Conservation (phyloP, 257 asterid species). For the Nicotiana undulata region DNA sequence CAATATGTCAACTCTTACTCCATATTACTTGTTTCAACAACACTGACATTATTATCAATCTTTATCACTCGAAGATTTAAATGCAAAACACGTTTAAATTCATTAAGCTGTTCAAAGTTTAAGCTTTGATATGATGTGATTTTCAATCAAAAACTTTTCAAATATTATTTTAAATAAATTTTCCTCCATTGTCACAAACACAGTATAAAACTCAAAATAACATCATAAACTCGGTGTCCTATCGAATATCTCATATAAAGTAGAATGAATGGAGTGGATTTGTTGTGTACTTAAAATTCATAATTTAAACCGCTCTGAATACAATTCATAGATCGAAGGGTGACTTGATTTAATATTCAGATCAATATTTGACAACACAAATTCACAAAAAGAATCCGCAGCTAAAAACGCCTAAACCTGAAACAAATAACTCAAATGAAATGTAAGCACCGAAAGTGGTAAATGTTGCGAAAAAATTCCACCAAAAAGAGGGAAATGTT, state of each 20-base stretch:
- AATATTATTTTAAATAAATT: not conserved
- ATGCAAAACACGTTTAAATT: not conserved
- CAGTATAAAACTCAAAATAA: not conserved
- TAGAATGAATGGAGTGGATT: not conserved
- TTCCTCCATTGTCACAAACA: not conserved
- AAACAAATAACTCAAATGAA: not conserved
- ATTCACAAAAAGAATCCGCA: not conserved
- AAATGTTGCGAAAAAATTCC: not conserved
- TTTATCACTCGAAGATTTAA: not conserved
- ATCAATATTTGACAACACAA: not conserved
- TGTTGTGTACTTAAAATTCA: not conserved
- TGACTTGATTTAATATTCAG: not conserved
- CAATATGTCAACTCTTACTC: not conserved
- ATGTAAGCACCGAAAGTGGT: not conserved
- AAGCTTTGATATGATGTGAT: not conserved
- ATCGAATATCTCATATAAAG: not conserved
- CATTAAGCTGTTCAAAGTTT: not conserved
- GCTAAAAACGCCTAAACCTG: not conserved
- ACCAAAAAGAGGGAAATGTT: not conserved
- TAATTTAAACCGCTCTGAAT: not conserved
- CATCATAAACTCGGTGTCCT: not conserved
- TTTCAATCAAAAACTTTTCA: not conserved
- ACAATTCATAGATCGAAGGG: not conserved
- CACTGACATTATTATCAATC: not conserved
- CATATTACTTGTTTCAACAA: not conserved